phyloP scores from a whole-genome alignment of 148 eudicot genomes.

The Vaccinium myrtillus region DNA sequence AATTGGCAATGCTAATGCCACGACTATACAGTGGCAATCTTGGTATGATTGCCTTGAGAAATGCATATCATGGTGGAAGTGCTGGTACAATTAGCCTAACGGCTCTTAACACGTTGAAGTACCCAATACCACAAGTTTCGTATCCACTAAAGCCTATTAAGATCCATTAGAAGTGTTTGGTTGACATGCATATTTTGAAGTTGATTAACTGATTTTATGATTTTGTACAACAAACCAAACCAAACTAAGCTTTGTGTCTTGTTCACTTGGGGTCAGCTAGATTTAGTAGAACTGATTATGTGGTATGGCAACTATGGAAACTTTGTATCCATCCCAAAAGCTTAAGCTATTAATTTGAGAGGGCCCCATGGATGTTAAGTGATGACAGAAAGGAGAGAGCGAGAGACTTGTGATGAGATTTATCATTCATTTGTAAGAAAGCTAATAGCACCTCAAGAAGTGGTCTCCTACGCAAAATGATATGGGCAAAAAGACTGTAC shows the following conservation, averaged over 20 bases:
- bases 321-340: background rate
- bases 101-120: constrained; percentile 95
- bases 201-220: background rate
- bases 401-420: background rate
- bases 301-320: background rate
- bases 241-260: background rate
- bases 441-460: background rate
- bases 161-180: background rate
- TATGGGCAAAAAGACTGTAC: no score
- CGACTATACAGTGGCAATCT: constrained; percentile 84
- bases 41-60: constrained; percentile 84
- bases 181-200: background rate
- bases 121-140: constrained; percentile 82
- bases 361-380: background rate
- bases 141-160: background rate
- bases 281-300: background rate
- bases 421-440: background rate
- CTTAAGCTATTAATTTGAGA: background rate
- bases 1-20: constrained; percentile 92
- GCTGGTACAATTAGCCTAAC: constrained; percentile 75
- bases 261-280: background rate
- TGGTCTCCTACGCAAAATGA: no score
- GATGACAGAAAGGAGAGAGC: background rate
- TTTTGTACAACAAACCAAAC: background rate
- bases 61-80: constrained; percentile 99